Conservation (phyloP, 257 asterid genomes). For the Solanum chiquidenum region DNA sequence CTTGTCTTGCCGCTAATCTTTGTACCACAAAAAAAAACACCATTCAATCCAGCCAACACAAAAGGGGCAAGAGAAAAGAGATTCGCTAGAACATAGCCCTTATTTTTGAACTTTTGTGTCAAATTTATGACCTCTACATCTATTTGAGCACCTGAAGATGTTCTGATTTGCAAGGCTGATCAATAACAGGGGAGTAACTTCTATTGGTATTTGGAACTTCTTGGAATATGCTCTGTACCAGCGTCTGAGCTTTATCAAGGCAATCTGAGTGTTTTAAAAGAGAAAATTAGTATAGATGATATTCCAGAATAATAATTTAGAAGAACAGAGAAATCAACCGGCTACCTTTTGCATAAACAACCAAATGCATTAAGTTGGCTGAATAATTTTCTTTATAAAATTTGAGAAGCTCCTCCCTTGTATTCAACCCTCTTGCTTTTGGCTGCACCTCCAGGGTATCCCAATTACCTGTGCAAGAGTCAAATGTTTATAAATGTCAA, state of each 20-base stretch:
- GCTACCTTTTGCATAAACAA: slow-evolving; percentile 81
- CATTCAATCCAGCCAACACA: neutral
- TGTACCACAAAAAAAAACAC: neutral
- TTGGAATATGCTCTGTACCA: slow-evolving; percentile 70
- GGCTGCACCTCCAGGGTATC: slow-evolving; percentile 87
- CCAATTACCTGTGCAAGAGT: slow-evolving; percentile 66
- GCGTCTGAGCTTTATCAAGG: slow-evolving; percentile 70
- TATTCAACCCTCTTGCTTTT: slow-evolving; percentile 76
- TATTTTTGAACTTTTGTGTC: neutral
- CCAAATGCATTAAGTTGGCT: slow-evolving; percentile 93
- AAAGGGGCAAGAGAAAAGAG: neutral
- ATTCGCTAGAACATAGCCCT: neutral
- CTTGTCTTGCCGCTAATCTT: neutral
- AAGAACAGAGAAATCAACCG: slow-evolving; percentile 1
- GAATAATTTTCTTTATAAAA: slow-evolving; percentile 79
- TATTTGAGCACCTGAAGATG: slow-evolving; percentile 58
- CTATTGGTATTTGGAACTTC: slow-evolving; percentile 59
- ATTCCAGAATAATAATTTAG: neutral
- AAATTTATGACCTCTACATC: neutral
- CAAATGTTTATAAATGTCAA: neutral
- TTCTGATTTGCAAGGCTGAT: slow-evolving; percentile 79
- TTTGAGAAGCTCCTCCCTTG: slow-evolving; percentile 73
- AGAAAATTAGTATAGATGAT: neutral
- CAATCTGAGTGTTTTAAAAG: slow-evolving; percentile 34
- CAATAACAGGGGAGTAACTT: slow-evolving; percentile 42